Conservation (phyloP, 164 flowering plant genomes). For the Umbilicus rupestris region DNA sequence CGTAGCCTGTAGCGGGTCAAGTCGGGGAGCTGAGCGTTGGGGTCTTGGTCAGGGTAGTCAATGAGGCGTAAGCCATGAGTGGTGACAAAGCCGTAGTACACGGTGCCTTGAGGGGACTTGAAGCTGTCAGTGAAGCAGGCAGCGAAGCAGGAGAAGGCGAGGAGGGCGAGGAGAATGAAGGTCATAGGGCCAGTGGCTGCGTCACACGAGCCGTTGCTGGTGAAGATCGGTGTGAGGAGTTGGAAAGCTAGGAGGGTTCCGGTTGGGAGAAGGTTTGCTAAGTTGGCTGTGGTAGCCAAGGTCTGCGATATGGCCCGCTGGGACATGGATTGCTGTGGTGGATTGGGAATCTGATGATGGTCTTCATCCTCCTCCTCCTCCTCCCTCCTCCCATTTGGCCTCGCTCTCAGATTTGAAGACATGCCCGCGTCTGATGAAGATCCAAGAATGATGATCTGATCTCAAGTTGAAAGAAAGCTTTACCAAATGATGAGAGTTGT, state of each 20-base stretch:
- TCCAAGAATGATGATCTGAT: too few species aligned
- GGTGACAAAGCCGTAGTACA: constrained; percentile 47
- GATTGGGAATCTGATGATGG: background rate
- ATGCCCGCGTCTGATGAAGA: background rate
- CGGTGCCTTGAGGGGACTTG: constrained; percentile 33
- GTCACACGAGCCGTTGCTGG: constrained; percentile 48
- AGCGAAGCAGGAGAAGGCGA: constrained; percentile 35
- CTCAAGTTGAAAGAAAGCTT: too few species aligned
- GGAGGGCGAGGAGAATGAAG: constrained; percentile 25
- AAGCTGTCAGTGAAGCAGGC: constrained; percentile 53
- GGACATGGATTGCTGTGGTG: constrained; percentile 11
- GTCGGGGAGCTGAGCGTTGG: constrained; percentile 25
- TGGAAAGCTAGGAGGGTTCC: constrained; percentile 62
- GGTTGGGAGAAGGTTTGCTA: constrained; percentile 60
- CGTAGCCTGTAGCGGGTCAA: constrained; percentile 41
- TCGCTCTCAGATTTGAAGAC: background rate
- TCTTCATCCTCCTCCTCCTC: background rate
- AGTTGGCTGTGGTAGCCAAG: constrained; percentile 36
- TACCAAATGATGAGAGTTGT: too few species aligned
- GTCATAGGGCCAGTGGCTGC: constrained; percentile 32
- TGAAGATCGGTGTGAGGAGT: constrained; percentile 46
- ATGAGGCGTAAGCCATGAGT: constrained; percentile 32
- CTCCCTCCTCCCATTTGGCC: background rate
- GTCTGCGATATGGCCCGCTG: constrained; percentile 38
- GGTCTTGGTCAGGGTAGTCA: constrained; percentile 21